Conservation (phyloP, 805 yeast genomes). For the Ogataea minuta region DNA sequence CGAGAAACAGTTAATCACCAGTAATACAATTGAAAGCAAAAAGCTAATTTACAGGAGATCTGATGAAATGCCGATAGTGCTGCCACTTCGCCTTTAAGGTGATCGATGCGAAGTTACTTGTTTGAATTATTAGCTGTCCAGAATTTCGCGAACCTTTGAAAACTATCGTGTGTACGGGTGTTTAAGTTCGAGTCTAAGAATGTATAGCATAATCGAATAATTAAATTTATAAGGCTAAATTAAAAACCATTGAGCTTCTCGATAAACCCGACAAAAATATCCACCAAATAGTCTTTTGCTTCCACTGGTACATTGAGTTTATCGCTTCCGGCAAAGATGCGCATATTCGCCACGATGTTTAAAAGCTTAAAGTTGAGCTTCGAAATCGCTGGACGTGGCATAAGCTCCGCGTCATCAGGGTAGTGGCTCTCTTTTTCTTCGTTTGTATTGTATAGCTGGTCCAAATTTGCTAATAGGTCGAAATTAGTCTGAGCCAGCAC, state of each 20-base stretch:
- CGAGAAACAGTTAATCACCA: not conserved
- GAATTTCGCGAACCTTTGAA: conserved; percentile 10
- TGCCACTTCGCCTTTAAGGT: not conserved
- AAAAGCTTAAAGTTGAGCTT: conserved; percentile 27
- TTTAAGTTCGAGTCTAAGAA: too few relatives aligned
- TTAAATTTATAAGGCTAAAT: not conserved
- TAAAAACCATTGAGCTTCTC: conserved; percentile 25
- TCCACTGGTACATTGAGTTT: conserved; percentile 10
- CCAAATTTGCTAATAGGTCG: conserved; percentile 17
- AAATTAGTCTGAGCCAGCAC: conserved; percentile 20
- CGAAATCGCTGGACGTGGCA: conserved; percentile 20
- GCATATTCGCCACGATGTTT: conserved; percentile 30
- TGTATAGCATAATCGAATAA: not conserved
- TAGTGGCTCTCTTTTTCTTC: conserved; percentile 5
- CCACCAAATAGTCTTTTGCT: conserved; percentile 25
- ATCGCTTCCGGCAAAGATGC: conserved; percentile 31
- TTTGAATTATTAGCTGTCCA: conserved; percentile 18
- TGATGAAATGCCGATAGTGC: too few relatives aligned
- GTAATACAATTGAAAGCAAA: too few relatives aligned
- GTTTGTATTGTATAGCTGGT: conserved; percentile 3
- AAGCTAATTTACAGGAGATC: too few relatives aligned
- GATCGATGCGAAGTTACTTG: not conserved
- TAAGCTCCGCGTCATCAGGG: conserved; percentile 6
- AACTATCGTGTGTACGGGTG: conserved; percentile 5
- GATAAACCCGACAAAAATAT: conserved; percentile 24